Evolutionary conservation across 805 yeast genomes (phyloP), one percentile per base, ranked within the genome.

Genomic region (Wickerhamomyces tratensis): DNA sequence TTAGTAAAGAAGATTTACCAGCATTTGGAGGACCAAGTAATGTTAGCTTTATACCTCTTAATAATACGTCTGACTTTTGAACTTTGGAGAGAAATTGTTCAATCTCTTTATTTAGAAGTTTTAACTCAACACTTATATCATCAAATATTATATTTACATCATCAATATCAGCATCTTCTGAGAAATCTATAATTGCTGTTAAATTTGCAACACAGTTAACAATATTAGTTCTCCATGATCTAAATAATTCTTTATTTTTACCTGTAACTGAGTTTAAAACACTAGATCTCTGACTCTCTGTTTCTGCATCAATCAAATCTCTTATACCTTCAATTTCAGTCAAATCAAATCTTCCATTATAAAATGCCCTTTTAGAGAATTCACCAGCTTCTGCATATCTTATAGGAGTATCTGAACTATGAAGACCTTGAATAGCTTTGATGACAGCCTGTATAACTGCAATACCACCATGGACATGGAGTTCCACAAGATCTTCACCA

Each of bases 1-100:
- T 93, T 41, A 93, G 61, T 10, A 93, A 62, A 1, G 96, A 86
- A 4, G 96, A 88, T 57, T 93, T 93, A 0, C 98, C 98, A 1
- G 96, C 96, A 60, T 93, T 93, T 1, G 98, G 96, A 7, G 95
- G 93, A 0, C 98, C 98, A 12, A 89, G 49, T 9, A 93, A 64
- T 0, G 82, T 77, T 26, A 89, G 53, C 44, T 76, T 76, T 29
- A 91, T 77, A 1, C 98, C 98, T 25, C 72, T 68, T 36, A 81
- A 60, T 13, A 91, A 59, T 1, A 89, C 64, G 49, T 79, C 84
- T 0, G 86, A 74, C 42, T 76, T 63, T 35, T 67, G 66, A 6
- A 81, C 74, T 51, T 68, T 75, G 12, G 55, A 43, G 25, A 69
- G 44, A 45, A 71, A 73, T 3, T 39, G 38, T 0, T 53, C 43